Conservation (phyloP, 352 stramenopile genomes). For the Globisporangium spiculum region DNA sequence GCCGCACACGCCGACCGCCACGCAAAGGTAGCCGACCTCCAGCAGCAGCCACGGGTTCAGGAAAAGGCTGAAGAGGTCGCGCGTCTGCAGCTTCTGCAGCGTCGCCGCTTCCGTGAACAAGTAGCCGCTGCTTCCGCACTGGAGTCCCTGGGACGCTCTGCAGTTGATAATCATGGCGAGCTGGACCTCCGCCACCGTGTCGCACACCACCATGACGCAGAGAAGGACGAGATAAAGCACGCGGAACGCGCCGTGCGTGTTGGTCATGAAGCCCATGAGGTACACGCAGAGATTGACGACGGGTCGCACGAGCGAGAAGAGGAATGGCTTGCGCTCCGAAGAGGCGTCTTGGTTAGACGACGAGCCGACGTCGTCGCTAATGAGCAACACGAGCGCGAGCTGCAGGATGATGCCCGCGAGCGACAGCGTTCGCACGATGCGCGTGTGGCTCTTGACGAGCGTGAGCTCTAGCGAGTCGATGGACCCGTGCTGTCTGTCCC, state of each 20-base stretch:
- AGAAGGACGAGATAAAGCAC: constrained; percentile 34
- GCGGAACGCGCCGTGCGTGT: constrained; percentile 61
- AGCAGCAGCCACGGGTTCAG: constrained; percentile 51
- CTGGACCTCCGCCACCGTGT: constrained; percentile 52
- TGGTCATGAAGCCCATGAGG: constrained; percentile 67
- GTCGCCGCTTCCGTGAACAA: constrained; percentile 19
- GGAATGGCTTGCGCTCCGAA: constrained; percentile 26
- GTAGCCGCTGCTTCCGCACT: constrained; percentile 35
- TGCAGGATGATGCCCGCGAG: constrained; percentile 42
- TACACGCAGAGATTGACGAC: constrained; percentile 44
- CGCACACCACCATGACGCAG: constrained; percentile 35
- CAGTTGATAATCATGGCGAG: constrained; percentile 59
- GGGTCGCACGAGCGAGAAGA: constrained; percentile 45
- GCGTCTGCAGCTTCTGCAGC: constrained; percentile 29
- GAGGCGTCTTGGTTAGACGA: neutral
- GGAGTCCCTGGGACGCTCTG: constrained; percentile 33
- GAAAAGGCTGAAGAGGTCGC: constrained; percentile 47
- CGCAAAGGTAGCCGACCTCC: constrained; percentile 47
- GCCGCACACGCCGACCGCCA: constrained; percentile 51
- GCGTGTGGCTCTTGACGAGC: constrained; percentile 58
- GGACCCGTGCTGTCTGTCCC: constrained; percentile 9
- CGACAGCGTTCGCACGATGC: constrained; percentile 40
- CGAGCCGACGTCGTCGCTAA: constrained; percentile 17
- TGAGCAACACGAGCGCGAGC: constrained; percentile 29
- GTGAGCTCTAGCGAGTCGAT: constrained; percentile 52